Base-by-base conservation (phyloP, 176 grass and related monocot genomes). In the Aegilops longissima region DNA sequence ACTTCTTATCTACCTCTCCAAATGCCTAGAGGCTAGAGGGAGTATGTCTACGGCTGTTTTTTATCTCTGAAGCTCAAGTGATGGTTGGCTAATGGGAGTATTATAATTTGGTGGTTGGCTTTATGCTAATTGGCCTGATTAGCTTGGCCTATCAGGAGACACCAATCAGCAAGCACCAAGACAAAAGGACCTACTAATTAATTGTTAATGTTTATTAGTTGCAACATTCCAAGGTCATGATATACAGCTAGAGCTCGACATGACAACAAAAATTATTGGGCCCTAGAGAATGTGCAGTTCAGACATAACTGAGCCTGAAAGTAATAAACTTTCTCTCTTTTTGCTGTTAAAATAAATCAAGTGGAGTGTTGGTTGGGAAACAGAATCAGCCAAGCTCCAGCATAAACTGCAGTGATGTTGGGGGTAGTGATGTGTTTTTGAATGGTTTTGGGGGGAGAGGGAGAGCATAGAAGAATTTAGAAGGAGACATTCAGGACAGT, bases 41-140 rank as follows among this genome's bases (percentile, higher is more conserved):
- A 59, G 45, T 0, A 14, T 72, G 24, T 30, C 42, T 75, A 75
- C 13, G 16, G 62, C 16, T 36, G 79, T 78, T 88, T 84, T 25
- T 59, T 86, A 54, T 65, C 39, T 16, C 56, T 82, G 52, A 47
- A 82, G 44, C 38, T 20, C 42, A 61, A 80, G 61, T 90, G 89
- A 76, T 91, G 81, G 85, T 80, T 39, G 76, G 81, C 81, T 52
- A 90, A 59, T 90, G 84, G 56, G 63, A 81, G 75, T 84, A 80
- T 78, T 84, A 66, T 81, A 66, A 63, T 81, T 84, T 85, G 81
- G 70, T 69, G 82, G 89, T 84, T 91, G 80, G 68, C 73, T 20
- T 61, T 76, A 87, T 87, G 62, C 81, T 24, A 74, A 49, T 80
- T 87, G 85, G 85, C 69, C 21, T 65, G 76, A 45, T 81, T 83